A percentile compares a stretch with the other conserved stretches of the same genome.
Conservation (phyloP, 208 protist genomes). For the Trypanosoma scelopori region DNA sequence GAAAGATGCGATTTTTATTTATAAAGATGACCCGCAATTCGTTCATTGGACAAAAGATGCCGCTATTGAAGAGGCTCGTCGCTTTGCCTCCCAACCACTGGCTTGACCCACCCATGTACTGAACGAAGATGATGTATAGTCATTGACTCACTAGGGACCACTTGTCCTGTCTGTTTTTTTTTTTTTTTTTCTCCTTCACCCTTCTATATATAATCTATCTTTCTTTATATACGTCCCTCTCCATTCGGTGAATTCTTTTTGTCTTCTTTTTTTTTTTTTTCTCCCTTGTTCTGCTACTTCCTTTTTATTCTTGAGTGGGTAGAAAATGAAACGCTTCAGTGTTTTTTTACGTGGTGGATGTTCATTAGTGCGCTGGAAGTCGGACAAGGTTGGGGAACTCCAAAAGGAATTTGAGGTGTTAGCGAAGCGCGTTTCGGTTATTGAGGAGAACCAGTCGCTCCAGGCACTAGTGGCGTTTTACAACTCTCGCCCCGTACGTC, state of each 20-base stretch:
- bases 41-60: constrained; percentile 74
- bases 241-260: constrained; percentile 3
- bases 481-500: constrained; percentile 46
- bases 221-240: no score
- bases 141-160: neutral
- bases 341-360: neutral
- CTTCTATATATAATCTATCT: no score
- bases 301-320: constrained; percentile 1
- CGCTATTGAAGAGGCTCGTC: constrained; percentile 68
- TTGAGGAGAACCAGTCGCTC: constrained; percentile 60
- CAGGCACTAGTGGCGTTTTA: constrained; percentile 68
- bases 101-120: constrained; percentile 19
- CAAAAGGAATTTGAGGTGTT: constrained; percentile 35
- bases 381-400: neutral
- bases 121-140: neutral
- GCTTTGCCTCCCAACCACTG: constrained; percentile 11
- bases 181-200: constrained; percentile 1
- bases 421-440: constrained; percentile 38
- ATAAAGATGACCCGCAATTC: constrained; percentile 81
- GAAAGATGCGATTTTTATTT: constrained; percentile 86
- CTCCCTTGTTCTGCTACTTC: constrained; percentile 4
- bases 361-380: constrained; percentile 9
- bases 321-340: constrained; percentile 32
- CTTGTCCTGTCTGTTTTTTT: neutral
- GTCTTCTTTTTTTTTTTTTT: constrained; percentile 12